These are phyloP conservation scores for Penicillium atrosanguineum DNA, from an alignment of 495 filamentous ascomycete species.

Conservation along the genomic window DNA sequence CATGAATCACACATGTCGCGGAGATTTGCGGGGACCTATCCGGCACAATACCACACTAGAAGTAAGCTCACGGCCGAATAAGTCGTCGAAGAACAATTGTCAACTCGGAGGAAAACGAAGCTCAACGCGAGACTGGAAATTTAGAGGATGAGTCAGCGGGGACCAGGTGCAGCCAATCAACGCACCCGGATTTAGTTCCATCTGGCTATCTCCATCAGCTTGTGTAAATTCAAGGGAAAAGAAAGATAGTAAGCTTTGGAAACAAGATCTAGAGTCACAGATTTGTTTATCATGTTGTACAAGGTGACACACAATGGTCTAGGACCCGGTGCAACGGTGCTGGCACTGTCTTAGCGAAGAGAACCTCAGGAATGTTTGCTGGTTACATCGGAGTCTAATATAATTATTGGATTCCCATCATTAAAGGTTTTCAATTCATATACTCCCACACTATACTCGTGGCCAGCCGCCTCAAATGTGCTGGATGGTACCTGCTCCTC, in stretches of 20 bases:
- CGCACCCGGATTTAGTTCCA: conserved; percentile 16
- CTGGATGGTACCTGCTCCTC: conserved; percentile 16
- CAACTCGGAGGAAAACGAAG: conserved; percentile 5
- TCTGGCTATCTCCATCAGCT: neutral
- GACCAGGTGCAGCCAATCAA: conserved; percentile 12
- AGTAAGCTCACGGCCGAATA: neutral
- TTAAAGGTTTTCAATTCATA: neutral
- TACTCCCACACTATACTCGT: no score
- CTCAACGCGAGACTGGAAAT: conserved; percentile 8
- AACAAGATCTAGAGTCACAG: neutral
- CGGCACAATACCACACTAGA: neutral
- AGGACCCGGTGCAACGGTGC: conserved; percentile 20
- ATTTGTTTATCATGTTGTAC: conserved; percentile 4
- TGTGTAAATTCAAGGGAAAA: neutral
- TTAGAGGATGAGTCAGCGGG: conserved; percentile 26
- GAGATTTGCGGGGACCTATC: neutral
- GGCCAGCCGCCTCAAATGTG: conserved; percentile 16
- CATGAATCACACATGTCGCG: conserved; percentile 23
- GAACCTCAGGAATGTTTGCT: conserved; percentile 3
- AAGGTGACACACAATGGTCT: conserved; percentile 5
- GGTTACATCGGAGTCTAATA: neutral
- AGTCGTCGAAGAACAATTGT: neutral
- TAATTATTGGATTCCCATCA: no score
- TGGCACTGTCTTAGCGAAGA: neutral
- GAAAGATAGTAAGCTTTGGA: neutral